phyloP scores from a whole-genome alignment of 805 yeast species.

The Sugiyamaella qingdaonensis region DNA sequence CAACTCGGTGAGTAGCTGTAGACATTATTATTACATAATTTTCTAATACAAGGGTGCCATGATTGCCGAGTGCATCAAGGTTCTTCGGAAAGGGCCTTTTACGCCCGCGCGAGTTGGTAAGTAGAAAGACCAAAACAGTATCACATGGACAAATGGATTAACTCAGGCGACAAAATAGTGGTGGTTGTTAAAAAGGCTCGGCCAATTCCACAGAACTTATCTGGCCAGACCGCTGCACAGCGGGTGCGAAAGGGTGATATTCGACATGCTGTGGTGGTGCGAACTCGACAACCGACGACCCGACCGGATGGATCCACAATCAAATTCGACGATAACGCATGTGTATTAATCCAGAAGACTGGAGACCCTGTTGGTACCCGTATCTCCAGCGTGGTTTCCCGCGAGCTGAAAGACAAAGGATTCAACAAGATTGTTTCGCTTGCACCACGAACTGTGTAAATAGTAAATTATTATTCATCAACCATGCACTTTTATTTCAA shows the following conservation, averaged over 20 bases:
- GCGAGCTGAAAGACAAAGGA: constrained; percentile 78
- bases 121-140: background rate
- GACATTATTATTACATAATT: background rate
- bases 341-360: constrained; percentile 88
- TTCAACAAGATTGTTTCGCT: constrained; percentile 81
- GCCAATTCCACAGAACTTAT: constrained; percentile 64
- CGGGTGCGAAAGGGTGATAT: constrained; percentile 93
- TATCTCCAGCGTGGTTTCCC: constrained; percentile 84
- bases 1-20: constrained; percentile 54
- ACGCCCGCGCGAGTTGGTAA: constrained; percentile 63
- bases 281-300: constrained; percentile 75
- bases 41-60: constrained; percentile 60
- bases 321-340: constrained; percentile 93
- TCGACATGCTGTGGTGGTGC: constrained; percentile 89
- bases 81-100: constrained; percentile 80
- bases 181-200: constrained; percentile 91
- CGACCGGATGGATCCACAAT: constrained; percentile 86
- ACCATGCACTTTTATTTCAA: background rate
- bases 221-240: constrained; percentile 63
- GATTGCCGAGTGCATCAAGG: constrained; percentile 93
- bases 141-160: background rate
- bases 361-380: constrained; percentile 95
- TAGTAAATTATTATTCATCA: background rate
- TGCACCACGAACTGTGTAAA: constrained; percentile 76
- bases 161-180: constrained; percentile 79